Evolutionary conservation across 179 eudicot species (phyloP), one percentile per base, ranked within the genome.

Genomic region (Beta lomatogona): DNA sequence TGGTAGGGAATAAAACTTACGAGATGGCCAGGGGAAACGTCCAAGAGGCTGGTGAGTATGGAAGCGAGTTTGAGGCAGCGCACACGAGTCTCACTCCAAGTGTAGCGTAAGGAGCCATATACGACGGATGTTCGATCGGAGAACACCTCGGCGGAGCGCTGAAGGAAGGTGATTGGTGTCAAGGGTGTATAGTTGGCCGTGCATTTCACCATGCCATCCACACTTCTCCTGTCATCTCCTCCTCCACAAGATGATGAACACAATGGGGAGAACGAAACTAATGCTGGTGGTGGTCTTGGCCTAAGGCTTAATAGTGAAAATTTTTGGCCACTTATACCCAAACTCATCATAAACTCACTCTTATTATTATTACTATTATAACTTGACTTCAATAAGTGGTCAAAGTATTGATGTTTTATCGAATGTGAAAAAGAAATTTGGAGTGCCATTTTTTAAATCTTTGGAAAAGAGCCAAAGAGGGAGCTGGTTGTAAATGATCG

Each of bases 101-200:
- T 93, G 76, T 79, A 87, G 18, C 59, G 52, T 46, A 21, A 48
- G 6, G 36, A 10, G 4, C 61, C 76, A 75, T 93, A 89, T 4
- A 93, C 89, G 55, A 94, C 64, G 21, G 98, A 90, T 1, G 87
- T 84, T 50, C 90, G 83, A 73, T 91, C 88, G 0, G 89, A 72
- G 54, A 73, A 91, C 46, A 91, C 97, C 83, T 87, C 89, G 3
- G 97, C 90, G 4, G 97, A 82, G 19, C 95, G 87, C 48, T 91
- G 87, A 75, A 93, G 73, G 79, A 93, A 93, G 77, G 90, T 90
- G 63, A 93, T 78, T 0, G 98, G 97, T 10, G 93, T 75, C 79
- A 93, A 81, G 0, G 97, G 94, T 21, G 85, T 89, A 73, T 88
- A 82, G 77, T 93, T 93, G 15, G 95, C 95, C 4, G 87, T 73